Evolutionary conservation across 345 rosid genomes (phyloP).

Genomic region (Aquilaria malaccensis): DNA sequence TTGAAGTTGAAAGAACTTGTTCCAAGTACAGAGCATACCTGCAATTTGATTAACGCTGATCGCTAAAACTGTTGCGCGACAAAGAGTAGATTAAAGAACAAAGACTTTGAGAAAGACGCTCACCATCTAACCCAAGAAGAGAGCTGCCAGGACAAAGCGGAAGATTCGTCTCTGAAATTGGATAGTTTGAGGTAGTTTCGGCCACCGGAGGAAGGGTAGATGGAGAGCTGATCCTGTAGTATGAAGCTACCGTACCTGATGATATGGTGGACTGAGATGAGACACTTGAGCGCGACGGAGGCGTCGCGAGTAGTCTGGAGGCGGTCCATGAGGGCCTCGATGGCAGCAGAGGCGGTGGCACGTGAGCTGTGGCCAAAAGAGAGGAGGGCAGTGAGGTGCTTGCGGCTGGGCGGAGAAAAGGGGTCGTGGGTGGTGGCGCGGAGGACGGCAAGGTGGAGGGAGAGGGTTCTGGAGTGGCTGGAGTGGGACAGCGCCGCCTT

Average conservation of each 20-base stretch:
- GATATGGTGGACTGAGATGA: constrained; percentile 58
- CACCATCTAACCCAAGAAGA: constrained; percentile 90
- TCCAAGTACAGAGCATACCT: constrained; percentile 73
- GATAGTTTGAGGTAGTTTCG: constrained; percentile 81
- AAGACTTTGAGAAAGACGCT: neutral
- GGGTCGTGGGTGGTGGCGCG: constrained; percentile 80
- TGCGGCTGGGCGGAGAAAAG: constrained; percentile 42
- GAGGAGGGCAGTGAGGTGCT: constrained; percentile 48
- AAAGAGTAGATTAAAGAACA: neutral
- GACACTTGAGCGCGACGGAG: constrained; percentile 72
- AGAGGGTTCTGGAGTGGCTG: constrained; percentile 32
- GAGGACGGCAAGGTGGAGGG: constrained; percentile 55
- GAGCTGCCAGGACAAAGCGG: constrained; percentile 65
- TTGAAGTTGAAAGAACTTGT: constrained; percentile 52
- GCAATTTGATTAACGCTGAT: neutral
- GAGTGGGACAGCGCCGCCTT: constrained; percentile 52
- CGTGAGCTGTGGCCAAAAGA: constrained; percentile 70
- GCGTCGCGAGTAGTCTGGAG: constrained; percentile 71
- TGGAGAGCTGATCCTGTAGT: constrained; percentile 82
- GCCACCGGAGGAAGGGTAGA: constrained; percentile 72
- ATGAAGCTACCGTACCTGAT: constrained; percentile 68
- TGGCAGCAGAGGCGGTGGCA: constrained; percentile 57
- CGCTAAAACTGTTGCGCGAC: neutral
- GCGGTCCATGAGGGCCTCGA: constrained; percentile 78
- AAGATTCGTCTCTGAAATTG: constrained; percentile 52